Evolutionary conservation across 2,329 filamentous ascomycete genomes (phyloP), one percentile per base, ranked within the genome.

Genomic region (Leptodontidium sp.): DNA sequence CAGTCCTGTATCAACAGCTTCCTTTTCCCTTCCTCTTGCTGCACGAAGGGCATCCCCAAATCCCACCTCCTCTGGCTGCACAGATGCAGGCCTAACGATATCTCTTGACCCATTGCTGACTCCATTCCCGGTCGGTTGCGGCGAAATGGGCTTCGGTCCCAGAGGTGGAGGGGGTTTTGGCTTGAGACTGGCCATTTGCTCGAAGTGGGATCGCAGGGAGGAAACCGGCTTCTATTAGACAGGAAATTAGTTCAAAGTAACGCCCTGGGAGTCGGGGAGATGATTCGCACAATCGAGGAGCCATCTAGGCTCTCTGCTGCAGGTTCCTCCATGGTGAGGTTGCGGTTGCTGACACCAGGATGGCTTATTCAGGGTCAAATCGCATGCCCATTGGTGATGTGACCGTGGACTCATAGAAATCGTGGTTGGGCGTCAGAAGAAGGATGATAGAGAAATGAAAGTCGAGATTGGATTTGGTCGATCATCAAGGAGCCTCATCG

Each of bases 161-260:
- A 67, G 40, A 72, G 74, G 67, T 75, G 76, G 74, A 75, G 79
- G 71, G 69, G 82, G 79, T 66, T 82, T 82, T 65, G 79, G 72
- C 66, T 82, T 82, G 63, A 79, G 72, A 77, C 84, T 87, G 72
- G 86, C 84, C 83, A 95, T 89, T 77, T 91, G 93, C 83, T 96
- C 93, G 79, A 95, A 96, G 75, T 92, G 90, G 71, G 91, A 93
- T 70, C 90, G 87, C 70, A 96, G 84, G 63, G 92, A 94, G 63
- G 93, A 96, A 62, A 96, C 92, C 32, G 93, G 92, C 82, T 90
- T 93, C 91, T 93, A 71, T 24, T 45, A 35, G n/a, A 32, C 4
- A 63, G 14, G n/a, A 12, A 35, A 47, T 71, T 61, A 73, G 69
- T 66, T 66, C 29, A 32, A 61, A 61, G 5, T 32, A 40, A n/a